Base-by-base conservation (phyloP, 805 yeast genomes). In the Ogataea salicorniae region DNA sequence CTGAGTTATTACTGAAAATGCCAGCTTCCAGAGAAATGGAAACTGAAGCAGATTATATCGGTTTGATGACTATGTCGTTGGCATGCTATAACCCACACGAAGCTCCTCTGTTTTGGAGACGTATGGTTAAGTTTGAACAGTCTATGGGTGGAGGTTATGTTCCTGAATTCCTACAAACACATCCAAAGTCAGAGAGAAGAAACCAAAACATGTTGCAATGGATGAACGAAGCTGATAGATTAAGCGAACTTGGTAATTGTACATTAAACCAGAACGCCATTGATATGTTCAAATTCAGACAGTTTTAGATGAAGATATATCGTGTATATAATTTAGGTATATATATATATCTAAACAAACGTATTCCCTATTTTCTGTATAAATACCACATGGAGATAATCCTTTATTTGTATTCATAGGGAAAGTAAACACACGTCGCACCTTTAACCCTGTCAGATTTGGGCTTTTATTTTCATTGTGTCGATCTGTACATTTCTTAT, bases 21-120 rank as follows among this genome's bases (percentile, higher is more conserved):
- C 97, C 97, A 0, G 86, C 95, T 0, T 86, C 95, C 1, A 74
- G 99, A 58, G 88, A 80, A 49, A 89, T 89, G 96, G 99, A 94
- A 66, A 77, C 89, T 0, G 99, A 94, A 64, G 98, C 99, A 0
- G 99, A 94, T 66, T 83, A 84, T 58, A 91, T 94, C 31, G 99
- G 99, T 0, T 70, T 94, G 50, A 84, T 89, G 81, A 73, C 92
- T 55, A 87, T 92, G 96, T 80, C 96, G 2, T 72, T 81, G 49
- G 95, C 95, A 41, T 94, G 99, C 63, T 94, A 75, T 64, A 70
- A 91, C 53, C 90, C 96, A 6, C 68, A 69, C 16, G 88, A 83
- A 55, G 85, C 96, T 0, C 79, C 84, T 1, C 69, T 68, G 11
- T 75, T 94, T 48, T 94, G 99, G 99, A 65, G 74, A 45, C 74